phyloP scores from a whole-genome alignment of 1,284 basidiomycete species.

The Cronartium quercuum region DNA sequence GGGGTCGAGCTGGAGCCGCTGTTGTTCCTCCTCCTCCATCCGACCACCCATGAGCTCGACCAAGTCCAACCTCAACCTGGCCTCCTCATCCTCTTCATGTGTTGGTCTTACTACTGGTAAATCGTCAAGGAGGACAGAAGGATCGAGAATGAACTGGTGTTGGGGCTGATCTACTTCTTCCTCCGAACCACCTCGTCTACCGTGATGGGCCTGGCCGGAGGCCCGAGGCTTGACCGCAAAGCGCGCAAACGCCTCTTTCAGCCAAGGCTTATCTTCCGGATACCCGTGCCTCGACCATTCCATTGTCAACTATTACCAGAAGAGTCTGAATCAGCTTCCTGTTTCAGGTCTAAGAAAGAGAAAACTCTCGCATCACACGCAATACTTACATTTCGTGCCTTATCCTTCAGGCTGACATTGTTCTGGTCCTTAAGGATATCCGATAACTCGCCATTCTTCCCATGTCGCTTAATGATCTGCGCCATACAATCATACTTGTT shows the following conservation, averaged over 20 bases:
- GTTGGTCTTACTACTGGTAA: no score
- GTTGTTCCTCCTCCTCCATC: no score
- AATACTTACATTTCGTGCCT: conserved; percentile 25
- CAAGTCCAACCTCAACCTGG: no score
- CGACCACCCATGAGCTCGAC: no score
- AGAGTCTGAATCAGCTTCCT: background rate
- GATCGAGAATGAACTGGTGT: no score
- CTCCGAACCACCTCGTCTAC: background rate
- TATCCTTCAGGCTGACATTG: conserved; percentile 36
- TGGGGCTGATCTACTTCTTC: no score
- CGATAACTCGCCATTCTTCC: conserved; percentile 14
- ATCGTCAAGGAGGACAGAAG: no score
- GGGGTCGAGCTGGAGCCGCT: no score
- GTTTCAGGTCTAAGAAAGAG: background rate
- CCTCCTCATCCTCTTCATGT: no score
- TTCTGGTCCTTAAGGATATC: conserved; percentile 29
- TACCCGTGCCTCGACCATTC: conserved; percentile 36
- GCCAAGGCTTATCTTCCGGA: conserved; percentile 36
- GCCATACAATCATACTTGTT: conserved; percentile 39
- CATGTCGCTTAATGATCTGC: conserved; percentile 38
- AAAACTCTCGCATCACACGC: background rate
- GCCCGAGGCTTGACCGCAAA: conserved; percentile 14
- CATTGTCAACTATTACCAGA: conserved; percentile 15
- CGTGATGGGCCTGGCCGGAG: background rate
- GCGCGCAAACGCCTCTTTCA: conserved; percentile 27